Conservation (phyloP, 2,329 filamentous ascomycete species). For the Leptographium procerum region DNA sequence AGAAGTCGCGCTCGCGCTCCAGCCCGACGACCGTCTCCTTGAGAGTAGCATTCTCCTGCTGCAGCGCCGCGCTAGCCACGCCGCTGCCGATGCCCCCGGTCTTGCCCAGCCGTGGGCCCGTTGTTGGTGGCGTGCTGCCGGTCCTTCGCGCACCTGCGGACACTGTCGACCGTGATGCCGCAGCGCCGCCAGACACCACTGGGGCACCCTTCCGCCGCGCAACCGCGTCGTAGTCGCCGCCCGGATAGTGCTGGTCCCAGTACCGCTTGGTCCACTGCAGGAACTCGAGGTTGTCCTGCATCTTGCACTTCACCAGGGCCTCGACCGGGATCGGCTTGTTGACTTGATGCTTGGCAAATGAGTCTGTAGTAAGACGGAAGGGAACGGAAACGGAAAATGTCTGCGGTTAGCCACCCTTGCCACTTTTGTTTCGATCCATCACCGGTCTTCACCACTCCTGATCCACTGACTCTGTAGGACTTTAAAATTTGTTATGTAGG, state of each 20-base stretch:
- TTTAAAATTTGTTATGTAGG: slow-evolving; percentile 98
- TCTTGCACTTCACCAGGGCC: slow-evolving; percentile 90
- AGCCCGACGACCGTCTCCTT: slow-evolving; percentile 94
- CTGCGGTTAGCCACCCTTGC: background rate
- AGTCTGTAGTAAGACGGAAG: slow-evolving; percentile 38
- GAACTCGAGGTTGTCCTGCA: slow-evolving; percentile 99
- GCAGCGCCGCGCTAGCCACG: slow-evolving; percentile 58
- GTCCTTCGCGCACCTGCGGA: slow-evolving; percentile 33
- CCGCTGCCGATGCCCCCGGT: slow-evolving; percentile 38
- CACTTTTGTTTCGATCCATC: background rate
- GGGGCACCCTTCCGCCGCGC: slow-evolving; percentile 69
- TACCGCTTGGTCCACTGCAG: slow-evolving; percentile 93
- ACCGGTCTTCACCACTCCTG: background rate
- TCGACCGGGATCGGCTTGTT: slow-evolving; percentile 87
- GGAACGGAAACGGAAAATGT: no score
- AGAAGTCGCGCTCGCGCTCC: slow-evolving; percentile 95
- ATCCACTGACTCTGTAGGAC: slow-evolving; percentile 72
- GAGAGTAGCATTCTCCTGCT: slow-evolving; percentile 75
- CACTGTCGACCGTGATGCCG: slow-evolving; percentile 35
- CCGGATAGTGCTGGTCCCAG: slow-evolving; percentile 97
- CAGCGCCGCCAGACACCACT: slow-evolving; percentile 29
- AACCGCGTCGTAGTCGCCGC: slow-evolving; percentile 91
- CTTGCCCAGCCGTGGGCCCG: slow-evolving; percentile 34
- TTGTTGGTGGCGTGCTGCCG: slow-evolving; percentile 54
- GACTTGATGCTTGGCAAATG: slow-evolving; percentile 75